Percentiles rank a stretch among this genome's conserved stretches.
Conservation (phyloP, 116 monocot genomes). For the Iris pallida region DNA sequence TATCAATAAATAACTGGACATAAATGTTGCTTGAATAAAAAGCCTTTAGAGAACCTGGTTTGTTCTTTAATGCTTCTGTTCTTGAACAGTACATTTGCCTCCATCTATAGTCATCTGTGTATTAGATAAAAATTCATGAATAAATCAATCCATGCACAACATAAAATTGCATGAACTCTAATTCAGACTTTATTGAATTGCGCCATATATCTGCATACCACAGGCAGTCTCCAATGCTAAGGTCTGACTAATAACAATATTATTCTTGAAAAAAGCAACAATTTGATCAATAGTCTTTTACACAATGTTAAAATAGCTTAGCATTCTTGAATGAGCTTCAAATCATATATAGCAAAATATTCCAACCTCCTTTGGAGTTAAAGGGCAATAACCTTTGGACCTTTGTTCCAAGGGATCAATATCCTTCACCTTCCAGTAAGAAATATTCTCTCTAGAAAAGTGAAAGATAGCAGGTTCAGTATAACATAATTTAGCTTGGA, state of each 20-base stretch:
- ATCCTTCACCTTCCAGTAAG: constrained; percentile 94
- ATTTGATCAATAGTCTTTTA: constrained; percentile 91
- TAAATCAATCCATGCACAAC: background rate
- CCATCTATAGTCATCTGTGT: constrained; percentile 91
- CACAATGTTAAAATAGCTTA: constrained; percentile 47
- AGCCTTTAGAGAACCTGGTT: constrained; percentile 56
- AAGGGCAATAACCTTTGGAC: constrained; percentile 72
- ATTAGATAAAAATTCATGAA: constrained; percentile 13
- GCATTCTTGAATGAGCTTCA: constrained; percentile 8
- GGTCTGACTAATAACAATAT: constrained; percentile 64
- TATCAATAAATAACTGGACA: background rate
- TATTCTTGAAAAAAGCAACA: constrained; percentile 81
- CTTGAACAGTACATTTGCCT: constrained; percentile 86
- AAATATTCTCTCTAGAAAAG: constrained; percentile 58
- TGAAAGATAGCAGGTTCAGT: background rate
- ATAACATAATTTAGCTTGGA: background rate
- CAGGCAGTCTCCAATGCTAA: constrained; percentile 89
- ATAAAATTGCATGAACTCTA: background rate
- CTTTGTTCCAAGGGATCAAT: constrained; percentile 80
- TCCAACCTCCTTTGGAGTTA: constrained; percentile 95
- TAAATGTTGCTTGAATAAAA: background rate
- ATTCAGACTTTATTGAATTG: background rate
- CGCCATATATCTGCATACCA: constrained; percentile 77
- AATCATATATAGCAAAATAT: constrained; percentile 41
- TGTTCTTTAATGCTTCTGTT: constrained; percentile 81